Percentiles rank a stretch among this genome's conserved stretches.
phyloP scores from a whole-genome alignment of 2,329 filamentous ascomycete genomes.

The Fusarium keratoplasticum region DNA sequence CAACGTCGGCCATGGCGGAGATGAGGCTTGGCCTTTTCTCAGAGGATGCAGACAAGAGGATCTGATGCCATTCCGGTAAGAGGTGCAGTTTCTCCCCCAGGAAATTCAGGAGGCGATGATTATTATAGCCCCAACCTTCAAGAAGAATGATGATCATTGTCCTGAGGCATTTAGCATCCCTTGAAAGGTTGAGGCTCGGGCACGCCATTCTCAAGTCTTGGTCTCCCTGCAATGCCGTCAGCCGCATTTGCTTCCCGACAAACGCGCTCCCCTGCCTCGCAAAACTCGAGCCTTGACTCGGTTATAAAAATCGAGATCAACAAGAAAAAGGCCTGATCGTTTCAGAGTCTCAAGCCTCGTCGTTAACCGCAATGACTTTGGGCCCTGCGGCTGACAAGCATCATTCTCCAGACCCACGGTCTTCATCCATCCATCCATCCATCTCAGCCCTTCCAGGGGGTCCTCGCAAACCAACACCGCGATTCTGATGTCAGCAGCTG shows the following conservation, averaged over 20 bases:
- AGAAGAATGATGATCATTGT: neutral
- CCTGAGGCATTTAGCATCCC: slow-evolving; percentile 14
- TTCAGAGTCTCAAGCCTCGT: neutral
- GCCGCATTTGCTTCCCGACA: neutral
- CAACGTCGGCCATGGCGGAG: slow-evolving; percentile 14
- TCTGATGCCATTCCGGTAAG: neutral
- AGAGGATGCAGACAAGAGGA: neutral
- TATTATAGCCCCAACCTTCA: neutral
- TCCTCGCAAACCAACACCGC: neutral
- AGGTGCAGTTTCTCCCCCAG: neutral
- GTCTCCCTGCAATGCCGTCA: slow-evolving; percentile 12
- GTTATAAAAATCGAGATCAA: neutral
- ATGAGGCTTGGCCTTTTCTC: slow-evolving; percentile 28
- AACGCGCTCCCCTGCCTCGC: neutral
- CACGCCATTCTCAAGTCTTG: neutral
- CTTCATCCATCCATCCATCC: neutral
- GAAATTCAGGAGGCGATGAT: neutral
- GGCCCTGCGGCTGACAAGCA: neutral
- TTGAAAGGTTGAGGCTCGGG: neutral
- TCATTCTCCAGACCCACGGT: neutral
- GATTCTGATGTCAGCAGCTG: neutral
- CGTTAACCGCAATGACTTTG: neutral
- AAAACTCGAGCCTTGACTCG: neutral
- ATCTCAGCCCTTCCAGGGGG: neutral
- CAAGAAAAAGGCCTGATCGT: neutral